Evolutionary conservation across 768 basidiomycete species (phyloP).

Genomic region (Russula sp.): DNA sequence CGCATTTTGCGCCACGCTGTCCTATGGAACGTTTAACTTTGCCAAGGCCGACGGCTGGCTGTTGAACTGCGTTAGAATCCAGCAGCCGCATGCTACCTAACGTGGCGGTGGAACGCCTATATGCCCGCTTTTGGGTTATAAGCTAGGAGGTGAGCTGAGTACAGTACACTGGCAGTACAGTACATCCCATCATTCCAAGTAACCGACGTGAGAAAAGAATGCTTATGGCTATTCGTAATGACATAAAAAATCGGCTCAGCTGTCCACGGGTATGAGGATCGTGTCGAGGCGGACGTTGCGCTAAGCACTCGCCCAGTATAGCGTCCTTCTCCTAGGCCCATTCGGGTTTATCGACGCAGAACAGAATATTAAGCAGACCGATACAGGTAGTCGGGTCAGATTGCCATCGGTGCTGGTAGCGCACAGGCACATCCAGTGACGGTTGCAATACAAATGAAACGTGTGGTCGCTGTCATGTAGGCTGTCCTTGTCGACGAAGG

Average conservation of each 20-base stretch:
- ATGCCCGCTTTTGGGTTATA: constrained; percentile 8
- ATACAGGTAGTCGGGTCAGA: neutral
- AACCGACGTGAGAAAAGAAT: neutral
- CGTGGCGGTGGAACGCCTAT: constrained; percentile 23
- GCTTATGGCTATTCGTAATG: constrained; percentile 21
- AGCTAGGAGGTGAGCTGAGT: no score
- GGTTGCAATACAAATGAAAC: constrained; percentile 20
- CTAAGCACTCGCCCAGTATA: no score
- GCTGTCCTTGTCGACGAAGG: constrained; percentile 7
- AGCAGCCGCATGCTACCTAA: constrained; percentile 11
- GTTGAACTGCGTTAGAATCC: constrained; percentile 20
- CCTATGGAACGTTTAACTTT: constrained; percentile 8
- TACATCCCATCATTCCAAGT: neutral
- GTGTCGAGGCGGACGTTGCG: constrained; percentile 8
- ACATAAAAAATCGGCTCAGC: constrained; percentile 15
- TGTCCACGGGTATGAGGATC: constrained; percentile 18
- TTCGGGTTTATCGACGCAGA: neutral
- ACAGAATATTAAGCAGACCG: neutral
- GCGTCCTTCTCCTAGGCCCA: no score
- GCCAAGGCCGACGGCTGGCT: constrained; percentile 10
- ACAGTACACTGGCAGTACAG: neutral
- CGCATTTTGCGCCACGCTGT: constrained; percentile 11
- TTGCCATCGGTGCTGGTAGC: neutral
- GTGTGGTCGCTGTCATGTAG: constrained; percentile 16
- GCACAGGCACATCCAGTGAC: constrained; percentile 16